Evolutionary conservation across 768 basidiomycete species (phyloP).

Genomic region (Suillus plorans): DNA sequence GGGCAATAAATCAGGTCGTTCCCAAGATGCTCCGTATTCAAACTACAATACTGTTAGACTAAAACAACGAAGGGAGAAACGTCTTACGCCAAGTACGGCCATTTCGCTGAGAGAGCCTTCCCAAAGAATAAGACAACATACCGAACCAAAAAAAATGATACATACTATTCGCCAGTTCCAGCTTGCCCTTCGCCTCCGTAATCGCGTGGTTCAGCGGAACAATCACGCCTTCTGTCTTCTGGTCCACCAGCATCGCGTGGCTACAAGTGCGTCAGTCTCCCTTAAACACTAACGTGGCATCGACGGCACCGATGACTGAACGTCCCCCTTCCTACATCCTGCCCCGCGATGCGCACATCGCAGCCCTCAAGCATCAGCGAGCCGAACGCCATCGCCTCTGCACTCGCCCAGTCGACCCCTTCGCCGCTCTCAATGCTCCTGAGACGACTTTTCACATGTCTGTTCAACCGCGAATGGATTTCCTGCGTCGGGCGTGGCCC

Average conservation of each 20-base stretch:
- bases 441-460: conserved; percentile 80
- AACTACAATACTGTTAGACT: conserved; percentile 48
- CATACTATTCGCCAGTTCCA: conserved; percentile 87
- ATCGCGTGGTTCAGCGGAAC: conserved; percentile 80
- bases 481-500: conserved; percentile 45
- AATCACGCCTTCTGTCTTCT: conserved; percentile 73
- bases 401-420: conserved; percentile 89
- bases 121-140: neutral
- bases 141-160: conserved; percentile 20
- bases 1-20: conserved; percentile 73
- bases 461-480: conserved; percentile 72
- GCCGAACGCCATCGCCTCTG: conserved; percentile 91
- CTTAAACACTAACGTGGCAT: neutral
- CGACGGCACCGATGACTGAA: conserved; percentile 68
- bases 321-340: conserved; percentile 90
- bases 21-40: conserved; percentile 91
- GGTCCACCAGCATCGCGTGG: conserved; percentile 92
- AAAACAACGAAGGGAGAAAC: neutral
- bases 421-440: conserved; percentile 62
- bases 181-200: conserved; percentile 51
- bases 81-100: conserved; percentile 79
- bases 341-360: conserved; percentile 88
- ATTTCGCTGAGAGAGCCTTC: conserved; percentile 85
- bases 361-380: conserved; percentile 79
- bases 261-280: conserved; percentile 25